Evolutionary conservation across 108 stramenopile genomes (phyloP).

Genomic region (Nannochloropsis gaditana): DNA sequence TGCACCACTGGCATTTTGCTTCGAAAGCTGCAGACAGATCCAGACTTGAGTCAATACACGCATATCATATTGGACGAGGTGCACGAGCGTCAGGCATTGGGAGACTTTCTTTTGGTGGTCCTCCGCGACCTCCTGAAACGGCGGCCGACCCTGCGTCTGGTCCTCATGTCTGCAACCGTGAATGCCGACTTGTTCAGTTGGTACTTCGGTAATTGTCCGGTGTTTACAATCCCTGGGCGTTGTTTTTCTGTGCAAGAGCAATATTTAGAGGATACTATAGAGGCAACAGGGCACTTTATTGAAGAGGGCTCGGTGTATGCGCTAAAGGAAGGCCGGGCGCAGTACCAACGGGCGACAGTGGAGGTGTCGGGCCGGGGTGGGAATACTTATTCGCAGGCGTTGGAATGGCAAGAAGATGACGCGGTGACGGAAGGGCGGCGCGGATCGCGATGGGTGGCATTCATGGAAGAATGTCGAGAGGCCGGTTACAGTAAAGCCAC

Average conservation of each 20-base stretch:
- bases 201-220: slow-evolving; percentile 44
- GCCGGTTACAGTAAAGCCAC: background rate
- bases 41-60: slow-evolving; percentile 65
- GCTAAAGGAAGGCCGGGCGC: background rate
- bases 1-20: slow-evolving; percentile 96
- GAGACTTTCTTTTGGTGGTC: slow-evolving; percentile 84
- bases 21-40: slow-evolving; percentile 77
- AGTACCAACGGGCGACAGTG: slow-evolving; percentile 7
- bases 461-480: background rate
- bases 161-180: slow-evolving; percentile 87
- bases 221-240: slow-evolving; percentile 85
- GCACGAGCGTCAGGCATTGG: slow-evolving; percentile 81
- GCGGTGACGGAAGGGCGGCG: background rate
- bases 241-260: slow-evolving; percentile 83
- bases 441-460: slow-evolving; percentile 8
- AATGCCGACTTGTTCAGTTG: slow-evolving; percentile 67
- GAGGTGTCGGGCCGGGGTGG: background rate
- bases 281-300: slow-evolving; percentile 53
- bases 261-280: slow-evolving; percentile 72
- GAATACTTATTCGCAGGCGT: background rate
- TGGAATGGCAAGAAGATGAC: background rate
- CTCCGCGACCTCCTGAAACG: slow-evolving; percentile 61
- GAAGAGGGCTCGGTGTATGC: background rate
- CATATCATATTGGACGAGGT: slow-evolving; percentile 94
- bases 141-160: slow-evolving; percentile 61